Evolutionary conservation across 352 stramenopile species (phyloP), one percentile per base, ranked within the genome.

Genomic region (Pythium insidiosum): DNA sequence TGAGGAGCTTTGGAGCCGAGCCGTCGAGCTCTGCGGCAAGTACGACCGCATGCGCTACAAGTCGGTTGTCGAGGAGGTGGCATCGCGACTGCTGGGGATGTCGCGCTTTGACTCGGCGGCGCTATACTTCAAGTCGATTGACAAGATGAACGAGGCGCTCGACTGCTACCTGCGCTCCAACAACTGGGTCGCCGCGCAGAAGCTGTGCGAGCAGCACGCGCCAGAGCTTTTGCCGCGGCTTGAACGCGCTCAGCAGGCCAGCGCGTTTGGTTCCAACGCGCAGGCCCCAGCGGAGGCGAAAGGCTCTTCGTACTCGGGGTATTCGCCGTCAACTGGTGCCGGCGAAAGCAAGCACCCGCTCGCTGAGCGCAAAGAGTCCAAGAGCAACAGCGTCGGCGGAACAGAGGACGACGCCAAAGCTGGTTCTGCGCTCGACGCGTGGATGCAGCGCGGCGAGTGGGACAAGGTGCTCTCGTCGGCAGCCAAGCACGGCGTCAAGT

Each of bases 391-490:
- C 46, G 50, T 84, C 57, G 56, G 60, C 52, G 26, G 39, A 21
- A 36, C 45, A 41, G 63, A 73, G 49, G 55, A 68, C 42, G 52
- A 53, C 43, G 36, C 56, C 43, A 56, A 68, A 39, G 57, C 68
- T 53, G 63, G 69, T 15, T 75, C 48, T 41, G 91, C 87, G 4
- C 56, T 98, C 24, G 84, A 96, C 41, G 75, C 95, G 22, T 92
- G 94, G 61, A 95, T 94, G 55, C 83, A 97, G 53, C 80, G 85
- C 21, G 86, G 84, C 16, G 84, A 97, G 56, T 98, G 92, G 91
- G 88, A 97, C 57, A 87, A 90, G 43, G 80, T 97, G 31, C 79
- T 97, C 9, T 88, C 77, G 23, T 88, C 78, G 3, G 80, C 80
- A 24, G 72, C 75, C 12, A 90, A 93, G 46, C 77, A 93, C 29